Evolutionary conservation across 2,329 filamentous ascomycete genomes (phyloP).

Genomic region (Thelonectria olida): DNA sequence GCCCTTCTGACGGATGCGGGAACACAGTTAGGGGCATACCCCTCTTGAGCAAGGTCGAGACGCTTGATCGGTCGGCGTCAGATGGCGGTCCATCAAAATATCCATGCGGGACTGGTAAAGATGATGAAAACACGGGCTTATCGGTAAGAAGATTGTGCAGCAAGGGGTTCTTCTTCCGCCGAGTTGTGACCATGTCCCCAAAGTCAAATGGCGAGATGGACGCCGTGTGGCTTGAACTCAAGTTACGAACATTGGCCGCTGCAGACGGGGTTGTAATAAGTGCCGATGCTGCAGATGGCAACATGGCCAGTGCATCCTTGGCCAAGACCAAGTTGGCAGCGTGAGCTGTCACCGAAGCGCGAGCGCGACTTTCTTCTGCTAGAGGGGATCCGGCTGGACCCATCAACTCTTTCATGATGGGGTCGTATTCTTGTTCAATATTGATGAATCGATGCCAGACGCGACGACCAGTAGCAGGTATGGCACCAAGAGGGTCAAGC

Average conservation of each 20-base stretch:
- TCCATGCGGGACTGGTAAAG: slow-evolving; percentile 78
- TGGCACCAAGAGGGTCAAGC: slow-evolving; percentile 86
- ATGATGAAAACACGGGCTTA: slow-evolving; percentile 91
- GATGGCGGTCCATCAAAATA: slow-evolving; percentile 38
- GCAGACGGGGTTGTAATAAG: slow-evolving; percentile 88
- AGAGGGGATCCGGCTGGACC: slow-evolving; percentile 40
- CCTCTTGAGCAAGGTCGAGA: slow-evolving; percentile 86
- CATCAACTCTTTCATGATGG: slow-evolving; percentile 71
- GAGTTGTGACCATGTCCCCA: slow-evolving; percentile 62
- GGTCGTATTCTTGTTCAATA: slow-evolving; percentile 85
- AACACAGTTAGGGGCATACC: slow-evolving; percentile 90
- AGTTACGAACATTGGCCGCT: slow-evolving; percentile 64
- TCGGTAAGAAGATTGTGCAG: slow-evolving; percentile 97
- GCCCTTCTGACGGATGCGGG: slow-evolving; percentile 74
- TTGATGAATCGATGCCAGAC: slow-evolving; percentile 77
- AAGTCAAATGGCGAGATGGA: slow-evolving; percentile 56
- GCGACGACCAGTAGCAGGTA: slow-evolving; percentile 67
- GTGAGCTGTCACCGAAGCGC: slow-evolving; percentile 57
- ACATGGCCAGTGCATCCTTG: slow-evolving; percentile 73
- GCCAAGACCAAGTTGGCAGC: slow-evolving; percentile 77
- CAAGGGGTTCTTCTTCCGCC: slow-evolving; percentile 77
- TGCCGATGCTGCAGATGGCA: slow-evolving; percentile 86
- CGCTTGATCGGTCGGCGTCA: slow-evolving; percentile 30
- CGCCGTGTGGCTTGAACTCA: slow-evolving; percentile 48
- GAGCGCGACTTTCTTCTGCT: slow-evolving; percentile 43